Evolutionary conservation across 257 asterid genomes (phyloP), one percentile per base, ranked within the genome.

Genomic region (Echium plantagineum): DNA sequence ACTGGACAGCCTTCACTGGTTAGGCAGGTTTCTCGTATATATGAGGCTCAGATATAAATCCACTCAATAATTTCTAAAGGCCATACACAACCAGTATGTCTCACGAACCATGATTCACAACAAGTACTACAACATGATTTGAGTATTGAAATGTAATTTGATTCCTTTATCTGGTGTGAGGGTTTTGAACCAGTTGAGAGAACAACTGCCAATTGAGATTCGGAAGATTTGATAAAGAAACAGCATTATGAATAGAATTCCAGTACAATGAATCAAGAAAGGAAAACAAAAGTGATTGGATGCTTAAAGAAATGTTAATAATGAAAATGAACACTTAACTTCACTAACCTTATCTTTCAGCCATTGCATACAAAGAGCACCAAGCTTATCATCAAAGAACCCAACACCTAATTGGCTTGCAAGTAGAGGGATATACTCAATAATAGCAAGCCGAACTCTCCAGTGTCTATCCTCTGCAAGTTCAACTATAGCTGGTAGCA

Each of bases 281-380:
- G 3, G 3, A 8, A n/a, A 53, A 28, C 2, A 52, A 52, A 19
- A 17, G 17, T 16, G 13, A 52, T 52, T 17, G 21, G 9, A 16
- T 1, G 7, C 57, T 53, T 8, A 53, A 19, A 53, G 46, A 19
- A 20, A 19, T 53, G 57, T 7, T 19, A n/a, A 7, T 53, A 53
- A 8, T 53, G 24, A 2, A 52, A 56, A 56, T 7, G 19, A 21
- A 10, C 26, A 61, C 38, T 7, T 22, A 68, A 21, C 53, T 61
- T 55, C 61, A 66, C 68, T 22, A 66, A 81, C 93, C 88, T 84
- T 84, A 69, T 84, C 88, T 71, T 79, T 82, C 57, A 84, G 81
- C 93, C 88, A 81, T 74, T 81, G 86, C 93, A 84, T 84, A 78
- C 93, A 81, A 19, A 84, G 84, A 58, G 88, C 86, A 63, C 93